phyloP scores from a whole-genome alignment of 768 basidiomycete species.

The Piloderma croceum region DNA sequence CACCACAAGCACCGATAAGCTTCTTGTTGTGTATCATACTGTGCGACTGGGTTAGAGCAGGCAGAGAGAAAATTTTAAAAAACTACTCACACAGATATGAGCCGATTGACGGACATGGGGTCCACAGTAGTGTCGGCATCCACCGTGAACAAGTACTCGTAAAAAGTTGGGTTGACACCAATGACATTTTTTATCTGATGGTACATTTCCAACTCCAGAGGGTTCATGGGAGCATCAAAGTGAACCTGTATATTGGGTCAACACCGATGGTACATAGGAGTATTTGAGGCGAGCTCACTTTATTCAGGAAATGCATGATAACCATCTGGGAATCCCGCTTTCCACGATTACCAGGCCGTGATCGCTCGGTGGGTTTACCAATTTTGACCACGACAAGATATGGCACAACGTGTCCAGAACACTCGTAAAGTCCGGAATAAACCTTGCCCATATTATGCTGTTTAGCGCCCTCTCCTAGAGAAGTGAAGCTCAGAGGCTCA shows the following conservation, averaged over 20 bases:
- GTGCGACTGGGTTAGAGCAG: background rate
- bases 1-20: constrained; percentile 90
- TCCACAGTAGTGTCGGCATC: constrained; percentile 96
- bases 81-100: constrained; percentile 82
- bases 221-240: constrained; percentile 94
- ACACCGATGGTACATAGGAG: background rate
- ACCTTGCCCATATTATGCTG: constrained; percentile 99
- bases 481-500: constrained; percentile 90
- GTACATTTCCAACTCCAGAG: constrained; percentile 95
- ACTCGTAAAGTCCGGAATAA: constrained; percentile 93
- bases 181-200: constrained; percentile 99
- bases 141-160: constrained; percentile 91
- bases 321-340: constrained; percentile 98
- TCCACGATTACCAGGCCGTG: constrained; percentile 92
- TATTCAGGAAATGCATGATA: constrained; percentile 97
- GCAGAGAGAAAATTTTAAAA: constrained; percentile 43
- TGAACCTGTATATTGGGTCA: constrained; percentile 65
- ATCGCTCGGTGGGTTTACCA: constrained; percentile 91
- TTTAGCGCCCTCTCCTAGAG: constrained; percentile 89
- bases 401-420: constrained; percentile 90
- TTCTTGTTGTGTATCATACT: constrained; percentile 98
- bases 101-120: constrained; percentile 78
- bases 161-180: constrained; percentile 97
- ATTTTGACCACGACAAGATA: constrained; percentile 90
- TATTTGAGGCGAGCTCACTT: constrained; percentile 40